These are phyloP conservation scores for Coemansia sp. DNA, from an alignment of 192 early-diverging fungal species.

Conservation along the genomic window DNA sequence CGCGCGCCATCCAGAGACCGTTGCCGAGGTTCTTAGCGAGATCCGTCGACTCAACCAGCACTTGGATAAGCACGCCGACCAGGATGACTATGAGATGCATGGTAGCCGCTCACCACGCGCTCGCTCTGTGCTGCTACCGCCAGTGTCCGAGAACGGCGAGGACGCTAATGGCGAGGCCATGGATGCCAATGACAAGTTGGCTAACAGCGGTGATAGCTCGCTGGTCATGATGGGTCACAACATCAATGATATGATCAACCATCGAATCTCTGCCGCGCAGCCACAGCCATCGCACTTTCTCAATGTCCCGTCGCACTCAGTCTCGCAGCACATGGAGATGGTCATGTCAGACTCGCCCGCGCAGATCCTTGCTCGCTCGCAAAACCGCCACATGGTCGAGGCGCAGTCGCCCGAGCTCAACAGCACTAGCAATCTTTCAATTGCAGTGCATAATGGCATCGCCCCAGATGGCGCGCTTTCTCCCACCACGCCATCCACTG, in stretches of 20 bases:
- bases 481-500: slow-evolving; percentile 6
- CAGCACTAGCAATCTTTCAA: slow-evolving; percentile 2
- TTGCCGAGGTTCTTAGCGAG: slow-evolving; percentile 53
- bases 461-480: background rate
- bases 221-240: slow-evolving; percentile 42
- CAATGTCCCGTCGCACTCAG: slow-evolving; percentile 13
- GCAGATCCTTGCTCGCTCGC: slow-evolving; percentile 44
- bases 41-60: slow-evolving; percentile 51
- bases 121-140: slow-evolving; percentile 18
- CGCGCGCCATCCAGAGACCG: slow-evolving; percentile 46
- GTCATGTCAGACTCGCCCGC: slow-evolving; percentile 19
- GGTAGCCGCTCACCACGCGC: background rate
- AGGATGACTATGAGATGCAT: background rate
- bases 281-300: slow-evolving; percentile 33
- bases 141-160: slow-evolving; percentile 26
- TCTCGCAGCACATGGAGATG: slow-evolving; percentile 15
- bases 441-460: slow-evolving; percentile 6
- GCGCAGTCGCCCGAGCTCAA: slow-evolving; percentile 49
- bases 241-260: slow-evolving; percentile 1
- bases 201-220: slow-evolving; percentile 17
- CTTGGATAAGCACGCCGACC: slow-evolving; percentile 26
- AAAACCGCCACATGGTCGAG: slow-evolving; percentile 23
- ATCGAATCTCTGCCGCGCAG: slow-evolving; percentile 16
- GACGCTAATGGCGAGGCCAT: slow-evolving; percentile 7
- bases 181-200: background rate